phyloP scores from a whole-genome alignment of 306 rosid species.

The Dalbergia oliveri region DNA sequence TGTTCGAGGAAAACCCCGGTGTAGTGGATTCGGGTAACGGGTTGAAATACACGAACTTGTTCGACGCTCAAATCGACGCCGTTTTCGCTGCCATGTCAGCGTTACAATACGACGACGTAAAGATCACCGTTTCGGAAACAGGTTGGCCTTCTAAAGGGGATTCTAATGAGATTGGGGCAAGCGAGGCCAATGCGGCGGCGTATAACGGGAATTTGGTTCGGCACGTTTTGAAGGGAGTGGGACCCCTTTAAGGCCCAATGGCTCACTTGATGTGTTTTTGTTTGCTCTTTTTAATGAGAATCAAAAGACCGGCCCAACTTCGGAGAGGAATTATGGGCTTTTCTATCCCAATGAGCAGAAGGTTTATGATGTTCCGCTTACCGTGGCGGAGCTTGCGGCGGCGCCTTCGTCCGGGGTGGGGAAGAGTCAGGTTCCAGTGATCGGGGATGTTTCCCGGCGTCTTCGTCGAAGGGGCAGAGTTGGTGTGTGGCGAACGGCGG shows the following conservation, averaged over 20 bases:
- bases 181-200: slow-evolving; percentile 72
- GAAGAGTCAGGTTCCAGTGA: slow-evolving; percentile 53
- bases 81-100: slow-evolving; percentile 83
- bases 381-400: slow-evolving; percentile 27
- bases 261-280: slow-evolving; percentile 57
- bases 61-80: slow-evolving; percentile 90
- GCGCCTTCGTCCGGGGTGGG: slow-evolving; percentile 40
- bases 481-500: slow-evolving; percentile 85
- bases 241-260: slow-evolving; percentile 67
- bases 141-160: slow-evolving; percentile 95
- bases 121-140: slow-evolving; percentile 65
- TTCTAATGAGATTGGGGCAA: slow-evolving; percentile 67
- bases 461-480: slow-evolving; percentile 46
- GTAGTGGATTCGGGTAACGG: slow-evolving; percentile 82
- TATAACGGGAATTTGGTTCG: slow-evolving; percentile 80
- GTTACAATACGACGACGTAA: slow-evolving; percentile 64
- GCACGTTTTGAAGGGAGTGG: slow-evolving; percentile 63
- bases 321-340: slow-evolving; percentile 83
- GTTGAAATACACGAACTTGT: slow-evolving; percentile 55
- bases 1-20: slow-evolving; percentile 67
- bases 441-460: slow-evolving; percentile 2
- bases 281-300: slow-evolving; percentile 88
- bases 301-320: slow-evolving; percentile 76
- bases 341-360: slow-evolving; percentile 69
- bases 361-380: slow-evolving; percentile 69